phyloP scores from a whole-genome alignment of 176 grass and related monocot species.

The Lolium rigidum region DNA sequence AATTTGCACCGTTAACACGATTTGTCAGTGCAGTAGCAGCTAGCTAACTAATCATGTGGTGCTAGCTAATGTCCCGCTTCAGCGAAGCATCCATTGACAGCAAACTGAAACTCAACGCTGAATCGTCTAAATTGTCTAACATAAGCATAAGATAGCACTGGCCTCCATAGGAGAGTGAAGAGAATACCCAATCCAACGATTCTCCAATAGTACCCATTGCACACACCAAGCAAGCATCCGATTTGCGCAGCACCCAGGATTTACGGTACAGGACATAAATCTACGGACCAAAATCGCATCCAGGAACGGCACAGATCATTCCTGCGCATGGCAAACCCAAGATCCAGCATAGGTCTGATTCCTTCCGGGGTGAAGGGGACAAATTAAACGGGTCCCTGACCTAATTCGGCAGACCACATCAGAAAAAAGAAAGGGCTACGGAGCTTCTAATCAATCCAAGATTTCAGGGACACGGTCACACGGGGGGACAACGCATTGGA shows the following conservation, averaged over 20 bases:
- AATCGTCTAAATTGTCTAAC: neutral
- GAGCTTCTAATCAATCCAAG: neutral
- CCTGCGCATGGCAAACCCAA: neutral
- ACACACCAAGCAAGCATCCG: neutral
- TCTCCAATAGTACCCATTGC: no score
- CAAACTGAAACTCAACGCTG: slow-evolving; percentile 17
- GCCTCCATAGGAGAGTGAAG: no score
- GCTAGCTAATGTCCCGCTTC: neutral
- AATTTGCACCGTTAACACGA: neutral
- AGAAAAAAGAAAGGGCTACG: neutral
- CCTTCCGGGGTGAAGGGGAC: neutral
- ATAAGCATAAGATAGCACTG: no score
- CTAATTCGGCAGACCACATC: neutral
- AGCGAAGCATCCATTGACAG: neutral
- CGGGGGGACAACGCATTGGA: neutral
- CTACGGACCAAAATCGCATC: neutral
- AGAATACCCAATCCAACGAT: neutral
- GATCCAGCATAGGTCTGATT: neutral
- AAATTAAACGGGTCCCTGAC: neutral
- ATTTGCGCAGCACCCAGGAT: neutral
- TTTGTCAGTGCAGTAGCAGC: neutral
- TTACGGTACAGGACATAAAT: neutral
- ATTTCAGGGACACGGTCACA: neutral
- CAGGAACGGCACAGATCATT: neutral
- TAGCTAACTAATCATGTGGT: neutral